These are phyloP conservation scores for Tarenaya hassleriana DNA, from an alignment of 345 rosid species.

Conservation along the genomic window DNA sequence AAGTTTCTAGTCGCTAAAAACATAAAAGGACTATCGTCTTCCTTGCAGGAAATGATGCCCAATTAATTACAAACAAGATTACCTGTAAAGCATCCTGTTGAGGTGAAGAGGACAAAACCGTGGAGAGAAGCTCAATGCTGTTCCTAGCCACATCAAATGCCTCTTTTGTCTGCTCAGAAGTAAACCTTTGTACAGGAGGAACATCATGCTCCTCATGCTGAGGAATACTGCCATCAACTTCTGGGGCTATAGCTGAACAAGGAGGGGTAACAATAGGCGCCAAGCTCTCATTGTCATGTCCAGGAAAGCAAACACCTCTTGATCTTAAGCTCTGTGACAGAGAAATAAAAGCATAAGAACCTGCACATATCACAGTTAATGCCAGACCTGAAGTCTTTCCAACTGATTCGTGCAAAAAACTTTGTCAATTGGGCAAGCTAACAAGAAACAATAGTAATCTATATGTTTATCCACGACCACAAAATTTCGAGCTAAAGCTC, in stretches of 20 bases:
- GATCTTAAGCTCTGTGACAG: slow-evolving; percentile 61
- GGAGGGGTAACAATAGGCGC: slow-evolving; percentile 95
- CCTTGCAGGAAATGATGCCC: too few relatives aligned
- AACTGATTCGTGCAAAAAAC: too few relatives aligned
- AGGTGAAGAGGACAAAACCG: slow-evolving; percentile 76
- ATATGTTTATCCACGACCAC: too few relatives aligned
- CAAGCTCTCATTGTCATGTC: slow-evolving; percentile 89
- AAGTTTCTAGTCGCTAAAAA: too few relatives aligned
- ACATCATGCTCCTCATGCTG: slow-evolving; percentile 48
- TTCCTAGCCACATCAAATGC: slow-evolving; percentile 92
- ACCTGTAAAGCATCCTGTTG: slow-evolving; percentile 77
- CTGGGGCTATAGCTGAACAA: slow-evolving; percentile 58
- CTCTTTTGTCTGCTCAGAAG: slow-evolving; percentile 84
- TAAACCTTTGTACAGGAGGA: slow-evolving; percentile 49
- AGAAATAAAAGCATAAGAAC: slow-evolving; percentile 16
- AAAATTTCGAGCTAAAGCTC: too few relatives aligned
- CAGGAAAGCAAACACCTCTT: slow-evolving; percentile 93
- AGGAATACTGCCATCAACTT: slow-evolving; percentile 41
- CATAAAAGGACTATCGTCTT: too few relatives aligned
- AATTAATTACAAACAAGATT: slow-evolving; percentile 13
- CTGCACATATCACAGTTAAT: slow-evolving; percentile 1
- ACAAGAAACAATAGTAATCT: too few relatives aligned
- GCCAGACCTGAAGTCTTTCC: neutral
- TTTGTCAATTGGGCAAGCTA: too few relatives aligned
- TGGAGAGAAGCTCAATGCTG: slow-evolving; percentile 73